Evolutionary conservation across 2,329 filamentous ascomycete species (phyloP), one percentile per base, ranked within the genome.

Genomic region (Raffaelea ambrosiae): DNA sequence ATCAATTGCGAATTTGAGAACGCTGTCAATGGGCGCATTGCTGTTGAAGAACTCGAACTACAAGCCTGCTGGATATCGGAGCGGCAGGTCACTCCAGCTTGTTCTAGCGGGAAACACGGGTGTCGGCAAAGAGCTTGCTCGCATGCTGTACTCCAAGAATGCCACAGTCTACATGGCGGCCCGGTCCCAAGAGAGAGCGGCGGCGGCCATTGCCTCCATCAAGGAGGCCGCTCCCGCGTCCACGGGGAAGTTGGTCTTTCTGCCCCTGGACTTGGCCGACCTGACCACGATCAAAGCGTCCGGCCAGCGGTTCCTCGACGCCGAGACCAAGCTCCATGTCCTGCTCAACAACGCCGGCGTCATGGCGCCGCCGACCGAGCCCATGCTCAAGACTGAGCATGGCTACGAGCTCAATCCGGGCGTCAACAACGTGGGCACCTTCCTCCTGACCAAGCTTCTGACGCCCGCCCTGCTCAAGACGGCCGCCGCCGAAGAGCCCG

Each of bases 101-200:
- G n/a, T n/a, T n/a, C n/a, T n/a, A n/a, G n/a, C n/a, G n/a, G n/a
- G n/a, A n/a, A 55, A 54, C 11, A 49, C 52, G 0, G 59, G 59
- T 10, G 62, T 76, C 7, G 74, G 74, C 10, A 63, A 68, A 40
- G 71, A 76, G 54, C 61, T 77, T 5, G 62, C 60, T 41, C 66
- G 66, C 39, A 68, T 77, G 4, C 65, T 80, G 5, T 80, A 79
- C 58, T 55, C 60, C 4, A 66, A 65, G 19, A 69, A 73, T 48
- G 74, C 61, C 22, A 74, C 64, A 3, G 68, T 79, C 36, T 77
- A 78, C 56, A 57, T 77, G 29, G 72, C 72, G 3, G 68, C 66
- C 1, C 71, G 74, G 39, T 56, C 54, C 18, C 51, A 61, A 21
- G 53, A 61, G 4, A 70, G 70, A 48, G 67, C 61, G 16, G 55